These are phyloP conservation scores for Globisporangium cederbergense DNA, from an alignment of 352 stramenopile species.

Conservation along the genomic window DNA sequence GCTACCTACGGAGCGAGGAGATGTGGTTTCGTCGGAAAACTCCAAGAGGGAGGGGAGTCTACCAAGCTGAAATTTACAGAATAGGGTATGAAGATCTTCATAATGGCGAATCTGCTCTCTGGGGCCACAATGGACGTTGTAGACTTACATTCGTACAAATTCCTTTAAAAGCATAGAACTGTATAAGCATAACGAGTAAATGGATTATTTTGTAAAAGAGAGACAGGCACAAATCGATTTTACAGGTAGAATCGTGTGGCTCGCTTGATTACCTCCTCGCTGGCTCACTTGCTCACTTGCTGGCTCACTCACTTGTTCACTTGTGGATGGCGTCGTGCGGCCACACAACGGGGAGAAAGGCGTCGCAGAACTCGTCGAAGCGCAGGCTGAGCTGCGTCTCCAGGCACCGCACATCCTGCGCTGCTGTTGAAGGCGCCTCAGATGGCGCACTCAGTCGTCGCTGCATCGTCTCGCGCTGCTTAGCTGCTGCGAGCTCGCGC, in stretches of 20 bases:
- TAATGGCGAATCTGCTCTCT: no score
- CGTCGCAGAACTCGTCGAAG: constrained; percentile 71
- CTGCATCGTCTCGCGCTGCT: constrained; percentile 27
- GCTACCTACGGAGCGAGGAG: no score
- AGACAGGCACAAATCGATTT: neutral
- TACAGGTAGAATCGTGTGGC: neutral
- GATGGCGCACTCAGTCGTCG: constrained; percentile 24
- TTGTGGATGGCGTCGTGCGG: constrained; percentile 22
- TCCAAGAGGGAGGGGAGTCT: no score
- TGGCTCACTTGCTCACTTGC: neutral
- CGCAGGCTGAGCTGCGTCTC: constrained; percentile 48
- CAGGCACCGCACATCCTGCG: constrained; percentile 22
- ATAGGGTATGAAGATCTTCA: no score
- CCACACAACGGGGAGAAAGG: constrained; percentile 56
- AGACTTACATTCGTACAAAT: no score
- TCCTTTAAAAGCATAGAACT: no score
- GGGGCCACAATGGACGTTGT: no score
- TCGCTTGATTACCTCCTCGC: neutral
- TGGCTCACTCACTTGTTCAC: neutral
- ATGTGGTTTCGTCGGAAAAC: no score
- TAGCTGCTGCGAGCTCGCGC: constrained; percentile 37
- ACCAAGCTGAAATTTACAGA: no score
- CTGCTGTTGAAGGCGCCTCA: neutral
- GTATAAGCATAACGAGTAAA: no score
- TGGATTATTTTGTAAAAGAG: neutral